A percentile compares a stretch with the other conserved stretches of the same genome.
Evolutionary conservation across 805 yeast genomes (phyloP).

Genomic region (Wickerhamiella occidentalis): DNA sequence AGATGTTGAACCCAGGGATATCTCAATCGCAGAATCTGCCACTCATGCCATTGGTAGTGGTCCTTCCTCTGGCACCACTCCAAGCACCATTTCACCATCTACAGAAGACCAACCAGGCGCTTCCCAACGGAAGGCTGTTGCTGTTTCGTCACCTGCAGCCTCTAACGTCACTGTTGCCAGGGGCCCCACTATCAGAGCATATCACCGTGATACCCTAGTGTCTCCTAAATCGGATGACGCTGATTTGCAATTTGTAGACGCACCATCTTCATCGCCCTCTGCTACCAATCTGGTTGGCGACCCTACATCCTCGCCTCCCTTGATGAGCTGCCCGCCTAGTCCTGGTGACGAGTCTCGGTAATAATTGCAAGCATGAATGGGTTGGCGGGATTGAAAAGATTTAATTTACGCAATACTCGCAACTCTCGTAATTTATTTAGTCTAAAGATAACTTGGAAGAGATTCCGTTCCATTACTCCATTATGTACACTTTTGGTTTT

Average conservation of each 20-base stretch:
- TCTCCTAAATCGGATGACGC: conserved; percentile 5
- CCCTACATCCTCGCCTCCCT: conserved; percentile 9
- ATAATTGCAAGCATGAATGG: not conserved
- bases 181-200: conserved; percentile 5
- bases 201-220: not conserved
- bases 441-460: not conserved
- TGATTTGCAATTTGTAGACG: conserved; percentile 10
- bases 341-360: conserved; percentile 15
- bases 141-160: conserved; percentile 7
- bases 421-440: not conserved
- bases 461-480: too few relatives aligned
- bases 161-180: conserved; percentile 6
- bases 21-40: not conserved
- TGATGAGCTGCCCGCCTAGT: conserved; percentile 22
- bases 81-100: not conserved
- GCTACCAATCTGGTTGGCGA: not conserved
- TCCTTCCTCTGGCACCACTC: not conserved
- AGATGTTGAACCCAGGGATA: not conserved
- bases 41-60: not conserved
- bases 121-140: not conserved
- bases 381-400: not conserved
- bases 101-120: not conserved
- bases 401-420: not conserved
- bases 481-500: conserved; percentile 2
- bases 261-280: conserved; percentile 4